phyloP scores from a whole-genome alignment of 331 rosid species.

The Ulmus americana region DNA sequence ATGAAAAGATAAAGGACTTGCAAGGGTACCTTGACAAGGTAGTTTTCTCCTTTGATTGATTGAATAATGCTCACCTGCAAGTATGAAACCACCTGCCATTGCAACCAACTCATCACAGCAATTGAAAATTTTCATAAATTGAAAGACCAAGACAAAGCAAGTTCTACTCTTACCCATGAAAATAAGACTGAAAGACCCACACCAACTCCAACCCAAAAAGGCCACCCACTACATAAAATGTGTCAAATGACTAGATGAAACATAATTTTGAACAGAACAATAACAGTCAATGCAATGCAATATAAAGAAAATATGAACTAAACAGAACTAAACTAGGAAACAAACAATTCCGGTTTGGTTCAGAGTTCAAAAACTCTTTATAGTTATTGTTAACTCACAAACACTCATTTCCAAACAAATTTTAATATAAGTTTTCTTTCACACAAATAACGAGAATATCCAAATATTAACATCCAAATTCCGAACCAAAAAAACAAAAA shows the following conservation, averaged over 20 bases:
- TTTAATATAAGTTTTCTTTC: too few relatives aligned
- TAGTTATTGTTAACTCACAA: slow-evolving; percentile 10
- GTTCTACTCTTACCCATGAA: slow-evolving; percentile 63
- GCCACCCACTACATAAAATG: slow-evolving; percentile 62
- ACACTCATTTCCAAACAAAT: too few relatives aligned
- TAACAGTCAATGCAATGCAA: neutral
- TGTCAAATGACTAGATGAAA: neutral
- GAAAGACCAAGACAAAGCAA: slow-evolving; percentile 11
- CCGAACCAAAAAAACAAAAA: neutral
- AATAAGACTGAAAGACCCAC: slow-evolving; percentile 87
- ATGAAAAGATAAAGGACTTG: too few relatives aligned
- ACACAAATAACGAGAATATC: neutral
- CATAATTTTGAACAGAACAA: neutral
- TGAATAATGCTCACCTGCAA: slow-evolving; percentile 64
- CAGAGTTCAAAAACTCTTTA: neutral
- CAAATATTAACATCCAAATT: neutral
- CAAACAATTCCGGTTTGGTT: neutral
- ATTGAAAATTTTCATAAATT: slow-evolving; percentile 9
- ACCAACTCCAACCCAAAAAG: slow-evolving; percentile 93
- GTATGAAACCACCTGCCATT: slow-evolving; percentile 60
- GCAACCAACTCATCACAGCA: slow-evolving; percentile 29
- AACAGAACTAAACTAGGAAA: neutral
- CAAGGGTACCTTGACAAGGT: too few relatives aligned
- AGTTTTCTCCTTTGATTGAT: too few relatives aligned
- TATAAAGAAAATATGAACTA: neutral